phyloP scores from a whole-genome alignment of 345 rosid genomes.

The Moricandia arvensis region DNA sequence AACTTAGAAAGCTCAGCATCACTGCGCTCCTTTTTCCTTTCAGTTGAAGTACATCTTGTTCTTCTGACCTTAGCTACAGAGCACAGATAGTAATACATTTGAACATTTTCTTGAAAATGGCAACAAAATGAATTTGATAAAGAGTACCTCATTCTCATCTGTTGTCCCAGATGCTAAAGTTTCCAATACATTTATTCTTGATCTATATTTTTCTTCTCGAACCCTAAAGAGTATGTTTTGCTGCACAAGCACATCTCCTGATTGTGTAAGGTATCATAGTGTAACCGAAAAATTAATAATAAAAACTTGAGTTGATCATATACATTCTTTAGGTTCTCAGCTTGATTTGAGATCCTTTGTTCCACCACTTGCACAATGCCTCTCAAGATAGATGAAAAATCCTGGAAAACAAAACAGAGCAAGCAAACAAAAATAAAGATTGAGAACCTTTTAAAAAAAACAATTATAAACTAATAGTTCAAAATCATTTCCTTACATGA shows the following conservation, averaged over 20 bases:
- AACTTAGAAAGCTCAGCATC: conserved; percentile 54
- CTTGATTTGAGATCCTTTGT: conserved; percentile 62
- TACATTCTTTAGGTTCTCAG: conserved; percentile 68
- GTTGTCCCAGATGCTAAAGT: conserved; percentile 58
- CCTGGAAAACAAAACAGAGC: conserved; percentile 35
- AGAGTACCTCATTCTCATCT: conserved; percentile 69
- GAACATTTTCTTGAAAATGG: background rate
- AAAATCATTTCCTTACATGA: conserved; percentile 51
- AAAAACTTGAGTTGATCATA: conserved; percentile 19
- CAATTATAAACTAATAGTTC: background rate
- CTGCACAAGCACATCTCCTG: conserved; percentile 43
- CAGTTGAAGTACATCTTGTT: conserved; percentile 46
- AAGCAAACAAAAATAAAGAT: background rate
- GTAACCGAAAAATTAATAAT: background rate
- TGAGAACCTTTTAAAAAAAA: background rate
- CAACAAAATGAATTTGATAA: background rate
- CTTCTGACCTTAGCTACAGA: conserved; percentile 56
- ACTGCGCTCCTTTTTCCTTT: conserved; percentile 51
- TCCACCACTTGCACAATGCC: conserved; percentile 63
- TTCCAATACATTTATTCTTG: conserved; percentile 63
- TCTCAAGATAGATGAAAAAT: conserved; percentile 50
- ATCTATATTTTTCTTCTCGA: conserved; percentile 65
- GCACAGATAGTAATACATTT: background rate
- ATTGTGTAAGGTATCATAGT: background rate
- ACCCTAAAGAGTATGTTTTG: conserved; percentile 59